Conservation (phyloP, 257 asterid genomes). For the Rhazya stricta region DNA sequence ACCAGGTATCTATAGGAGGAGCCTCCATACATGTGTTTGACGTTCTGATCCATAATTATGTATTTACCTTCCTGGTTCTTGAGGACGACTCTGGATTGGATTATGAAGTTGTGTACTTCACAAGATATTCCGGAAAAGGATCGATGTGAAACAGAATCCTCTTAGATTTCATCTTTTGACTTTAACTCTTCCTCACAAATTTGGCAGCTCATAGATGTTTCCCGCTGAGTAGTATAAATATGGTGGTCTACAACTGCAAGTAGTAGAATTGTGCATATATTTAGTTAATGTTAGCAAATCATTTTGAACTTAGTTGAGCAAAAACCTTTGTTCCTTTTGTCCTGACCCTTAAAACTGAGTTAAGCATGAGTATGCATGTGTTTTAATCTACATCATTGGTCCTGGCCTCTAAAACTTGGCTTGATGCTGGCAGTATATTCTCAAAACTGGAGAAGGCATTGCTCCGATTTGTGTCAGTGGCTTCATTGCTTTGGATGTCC, state of each 20-base stretch:
- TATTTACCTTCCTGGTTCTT: not conserved
- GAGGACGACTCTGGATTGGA: too few relatives aligned
- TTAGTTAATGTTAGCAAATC: not conserved
- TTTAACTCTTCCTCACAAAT: not conserved
- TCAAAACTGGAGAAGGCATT: constrained; percentile 61
- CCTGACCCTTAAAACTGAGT: not conserved
- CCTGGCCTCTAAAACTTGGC: not conserved
- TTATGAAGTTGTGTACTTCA: not conserved
- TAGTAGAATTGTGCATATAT: not conserved
- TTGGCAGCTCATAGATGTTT: not conserved
- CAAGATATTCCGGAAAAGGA: not conserved
- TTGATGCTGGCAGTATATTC: constrained; percentile 55
- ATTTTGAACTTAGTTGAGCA: not conserved
- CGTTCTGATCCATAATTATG: not conserved
- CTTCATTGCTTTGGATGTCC: constrained; percentile 80
- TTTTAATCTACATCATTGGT: not conserved
- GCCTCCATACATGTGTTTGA: not conserved
- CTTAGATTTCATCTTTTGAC: not conserved
- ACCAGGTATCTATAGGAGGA: not conserved
- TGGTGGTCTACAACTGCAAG: not conserved
- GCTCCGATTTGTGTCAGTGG: constrained; percentile 76
- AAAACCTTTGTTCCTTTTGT: not conserved
- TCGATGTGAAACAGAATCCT: too few relatives aligned
- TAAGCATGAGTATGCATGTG: not conserved
- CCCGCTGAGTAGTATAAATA: too few relatives aligned